Percentiles rank a stretch among this genome's conserved stretches.
Conservation (phyloP, 23 red algal genomes). For the Agarophyton chilense region DNA sequence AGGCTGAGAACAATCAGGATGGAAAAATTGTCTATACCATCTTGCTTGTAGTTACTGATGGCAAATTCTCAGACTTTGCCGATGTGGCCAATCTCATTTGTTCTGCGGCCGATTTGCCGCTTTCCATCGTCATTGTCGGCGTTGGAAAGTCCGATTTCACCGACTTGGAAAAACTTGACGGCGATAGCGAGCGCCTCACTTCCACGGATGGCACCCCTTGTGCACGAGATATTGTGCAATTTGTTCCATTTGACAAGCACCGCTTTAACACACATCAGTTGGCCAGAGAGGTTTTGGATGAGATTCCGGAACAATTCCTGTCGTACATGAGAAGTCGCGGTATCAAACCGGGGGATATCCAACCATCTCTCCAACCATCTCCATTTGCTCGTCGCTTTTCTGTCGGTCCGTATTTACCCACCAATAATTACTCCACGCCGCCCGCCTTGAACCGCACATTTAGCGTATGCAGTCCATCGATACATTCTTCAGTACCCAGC, state of each 20-base stretch:
- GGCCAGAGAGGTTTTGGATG: slow-evolving; percentile 69
- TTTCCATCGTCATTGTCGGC: slow-evolving; percentile 87
- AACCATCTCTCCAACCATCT: not conserved
- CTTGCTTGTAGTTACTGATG: slow-evolving; percentile 84
- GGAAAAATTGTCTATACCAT: slow-evolving; percentile 68
- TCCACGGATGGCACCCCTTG: slow-evolving; percentile 52
- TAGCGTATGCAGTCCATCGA: not conserved
- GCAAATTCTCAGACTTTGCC: slow-evolving; percentile 78
- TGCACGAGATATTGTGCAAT: slow-evolving; percentile 78
- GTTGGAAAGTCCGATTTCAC: slow-evolving; percentile 71
- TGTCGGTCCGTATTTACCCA: not conserved
- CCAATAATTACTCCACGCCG: not conserved
- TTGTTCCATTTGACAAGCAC: slow-evolving; percentile 71
- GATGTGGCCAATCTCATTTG: slow-evolving; percentile 67
- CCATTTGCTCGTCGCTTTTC: not conserved
- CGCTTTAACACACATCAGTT: slow-evolving; percentile 41
- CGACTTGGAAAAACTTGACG: slow-evolving; percentile 75
- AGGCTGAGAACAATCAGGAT: slow-evolving; percentile 23
- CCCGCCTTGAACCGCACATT: not conserved
- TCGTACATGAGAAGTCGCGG: slow-evolving; percentile 58
- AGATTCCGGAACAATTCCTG: slow-evolving; percentile 74
- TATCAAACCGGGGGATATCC: slow-evolving; percentile 64
- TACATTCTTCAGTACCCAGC: not conserved
- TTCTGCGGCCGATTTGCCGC: slow-evolving; percentile 65
- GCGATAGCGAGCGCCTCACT: slow-evolving; percentile 39